Conservation (phyloP, 441 rosid species). For the Flueggea neowawraea region DNA sequence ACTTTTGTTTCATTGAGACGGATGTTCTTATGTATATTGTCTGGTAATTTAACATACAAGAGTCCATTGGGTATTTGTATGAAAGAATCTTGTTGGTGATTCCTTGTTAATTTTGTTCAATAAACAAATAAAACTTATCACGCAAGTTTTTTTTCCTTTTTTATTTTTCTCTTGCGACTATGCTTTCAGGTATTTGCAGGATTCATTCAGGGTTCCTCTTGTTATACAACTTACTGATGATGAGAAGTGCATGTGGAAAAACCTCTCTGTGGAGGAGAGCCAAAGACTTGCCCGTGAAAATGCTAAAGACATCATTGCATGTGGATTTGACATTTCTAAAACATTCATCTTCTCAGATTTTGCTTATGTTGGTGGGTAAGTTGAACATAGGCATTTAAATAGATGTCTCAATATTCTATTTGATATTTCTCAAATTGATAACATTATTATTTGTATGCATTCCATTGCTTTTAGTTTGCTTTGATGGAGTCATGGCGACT, state of each 20-base stretch:
- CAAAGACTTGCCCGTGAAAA: constrained; percentile 90
- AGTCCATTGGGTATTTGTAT: no score
- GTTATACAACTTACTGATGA: constrained; percentile 96
- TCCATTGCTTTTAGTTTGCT: no score
- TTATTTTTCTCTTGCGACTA: neutral
- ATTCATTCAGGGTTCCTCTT: constrained; percentile 88
- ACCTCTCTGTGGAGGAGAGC: constrained; percentile 78
- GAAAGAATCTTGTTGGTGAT: no score
- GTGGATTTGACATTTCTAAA: constrained; percentile 79
- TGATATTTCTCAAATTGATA: neutral
- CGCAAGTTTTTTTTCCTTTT: no score
- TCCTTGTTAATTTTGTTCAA: neutral
- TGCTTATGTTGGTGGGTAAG: constrained; percentile 90
- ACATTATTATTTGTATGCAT: no score
- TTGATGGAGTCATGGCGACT: neutral
- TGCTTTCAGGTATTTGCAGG: constrained; percentile 69
- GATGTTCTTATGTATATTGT: no score
- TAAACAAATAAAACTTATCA: neutral
- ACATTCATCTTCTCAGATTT: constrained; percentile 91
- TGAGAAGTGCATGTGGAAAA: constrained; percentile 94
- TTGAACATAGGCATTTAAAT: neutral
- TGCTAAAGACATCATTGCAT: constrained; percentile 92
- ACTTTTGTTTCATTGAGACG: no score
- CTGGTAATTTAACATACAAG: no score
- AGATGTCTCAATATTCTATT: neutral